Base-by-base conservation (phyloP, 1,139 yeast genomes). In the Blastobotrys illinoisensis region DNA sequence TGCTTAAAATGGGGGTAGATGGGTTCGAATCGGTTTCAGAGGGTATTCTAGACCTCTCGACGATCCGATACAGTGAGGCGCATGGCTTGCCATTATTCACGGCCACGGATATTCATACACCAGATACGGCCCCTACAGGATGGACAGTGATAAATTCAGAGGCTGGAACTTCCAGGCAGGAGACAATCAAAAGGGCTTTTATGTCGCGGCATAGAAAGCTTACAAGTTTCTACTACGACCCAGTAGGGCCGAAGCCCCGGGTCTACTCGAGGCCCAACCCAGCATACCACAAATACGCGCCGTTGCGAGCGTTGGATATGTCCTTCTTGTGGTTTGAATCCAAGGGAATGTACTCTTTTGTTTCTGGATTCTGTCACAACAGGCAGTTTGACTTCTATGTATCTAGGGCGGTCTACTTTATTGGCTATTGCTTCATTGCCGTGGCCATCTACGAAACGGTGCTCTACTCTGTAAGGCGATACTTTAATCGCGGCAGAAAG, bases 261-360 rank as follows among this genome's bases (percentile, higher is more conserved):
- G 61, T 57, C 2, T 58, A 57, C 43, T 57, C 65, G 1, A 54
- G 51, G 1, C 26, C 45, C 20, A 63, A 62, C 55, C 57, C 61
- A 5, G 26, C 46, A 9, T 56, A 53, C 48, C 55, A 50, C 47
- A 56, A 56, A 51, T 57, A 48, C 50, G 54, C 59, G 11, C 64
- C 66, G 5, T 43, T 64, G 23, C 52, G 49, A 9, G 60, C 59
- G 24, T 48, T 64, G n/a, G 65, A 63, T 51, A 57, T 63, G 52
- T 52, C 61, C 6, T 61, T 56, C 46, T 54, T 63, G 44, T 64
- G 65, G 64, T 48, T 58, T 24, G 66, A 64, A 46, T 36, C 50
- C 19, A 57, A 52, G 23, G 66, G 66, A 40, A 60, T 64, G 63
- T 63, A 64, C 52, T 60, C 64, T 20, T 64, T 63, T 58, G 63